These are phyloP conservation scores for Hemileccinum impolitum DNA, from an alignment of 768 basidiomycete genomes.

Conservation along the genomic window DNA sequence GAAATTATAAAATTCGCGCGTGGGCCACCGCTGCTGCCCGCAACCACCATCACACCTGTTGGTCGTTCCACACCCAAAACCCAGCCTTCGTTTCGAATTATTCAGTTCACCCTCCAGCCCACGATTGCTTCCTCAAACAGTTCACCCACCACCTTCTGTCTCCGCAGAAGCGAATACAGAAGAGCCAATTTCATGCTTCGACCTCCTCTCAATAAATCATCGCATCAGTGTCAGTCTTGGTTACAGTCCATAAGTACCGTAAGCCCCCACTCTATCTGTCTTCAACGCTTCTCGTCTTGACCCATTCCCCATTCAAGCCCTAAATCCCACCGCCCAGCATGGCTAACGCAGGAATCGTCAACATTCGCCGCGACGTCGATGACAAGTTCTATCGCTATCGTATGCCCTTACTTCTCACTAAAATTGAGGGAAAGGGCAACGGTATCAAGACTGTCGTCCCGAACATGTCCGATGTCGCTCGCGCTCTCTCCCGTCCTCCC, in stretches of 20 bases:
- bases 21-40: background rate
- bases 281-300: background rate
- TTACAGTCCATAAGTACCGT: conserved; percentile 54
- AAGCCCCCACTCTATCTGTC: conserved; percentile 15
- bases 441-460: conserved; percentile 99
- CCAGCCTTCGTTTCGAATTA: background rate
- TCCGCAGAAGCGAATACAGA: conserved; percentile 29
- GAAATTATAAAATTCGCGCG: conserved; percentile 23
- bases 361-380: conserved; percentile 94
- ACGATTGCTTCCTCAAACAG: conserved; percentile 29
- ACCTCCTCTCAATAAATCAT: conserved; percentile 73
- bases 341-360: conserved; percentile 79
- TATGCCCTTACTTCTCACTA: conserved; percentile 92
- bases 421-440: conserved; percentile 99
- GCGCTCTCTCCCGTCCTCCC: conserved; percentile 91
- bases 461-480: conserved; percentile 97
- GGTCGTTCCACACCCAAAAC: conserved; percentile 6
- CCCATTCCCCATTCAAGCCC: conserved; percentile 39
- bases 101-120: conserved; percentile 11
- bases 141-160: conserved; percentile 30
- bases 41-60: background rate
- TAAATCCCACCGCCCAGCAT: conserved; percentile 68
- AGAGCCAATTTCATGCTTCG: conserved; percentile 78
- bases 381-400: conserved; percentile 97
- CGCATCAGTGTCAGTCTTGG: conserved; percentile 57